A percentile compares a stretch with the other conserved stretches of the same genome.
These are phyloP conservation scores for Gnetum montanum DNA, from an alignment of 75 land plant genomes.

Conservation along the genomic window DNA sequence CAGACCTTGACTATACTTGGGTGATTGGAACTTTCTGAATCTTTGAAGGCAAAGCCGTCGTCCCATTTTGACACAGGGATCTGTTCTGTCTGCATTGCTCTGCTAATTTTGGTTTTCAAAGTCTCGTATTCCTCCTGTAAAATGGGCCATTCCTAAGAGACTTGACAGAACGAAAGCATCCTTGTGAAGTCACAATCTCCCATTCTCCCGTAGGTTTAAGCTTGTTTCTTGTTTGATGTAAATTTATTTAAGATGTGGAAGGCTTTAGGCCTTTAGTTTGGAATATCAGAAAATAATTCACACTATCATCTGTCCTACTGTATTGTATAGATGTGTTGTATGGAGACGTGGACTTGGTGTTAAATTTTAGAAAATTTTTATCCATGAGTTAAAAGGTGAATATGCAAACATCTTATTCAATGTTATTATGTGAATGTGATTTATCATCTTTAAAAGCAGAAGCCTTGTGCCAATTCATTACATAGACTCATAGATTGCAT, in stretches of 20 bases:
- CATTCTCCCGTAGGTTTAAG: background rate
- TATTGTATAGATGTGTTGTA: too few species aligned
- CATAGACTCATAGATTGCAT: too few species aligned
- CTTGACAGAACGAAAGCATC: background rate
- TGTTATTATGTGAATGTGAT: too few species aligned
- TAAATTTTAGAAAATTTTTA: too few species aligned
- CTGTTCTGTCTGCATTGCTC: background rate
- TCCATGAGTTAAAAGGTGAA: too few species aligned
- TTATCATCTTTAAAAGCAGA: too few species aligned
- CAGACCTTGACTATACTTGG: constrained; percentile 3
- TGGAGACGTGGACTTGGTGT: constrained; percentile 11
- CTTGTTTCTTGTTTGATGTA: background rate
- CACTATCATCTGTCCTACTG: too few species aligned
- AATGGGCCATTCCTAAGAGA: background rate
- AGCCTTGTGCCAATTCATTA: too few species aligned
- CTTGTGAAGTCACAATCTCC: background rate
- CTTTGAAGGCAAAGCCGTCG: background rate
- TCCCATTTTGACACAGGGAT: too few species aligned
- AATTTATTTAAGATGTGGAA: background rate
- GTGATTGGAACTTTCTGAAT: background rate
- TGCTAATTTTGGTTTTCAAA: background rate
- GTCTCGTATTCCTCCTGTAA: background rate
- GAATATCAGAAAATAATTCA: background rate
- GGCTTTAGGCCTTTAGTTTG: background rate
- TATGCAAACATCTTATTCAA: too few species aligned